Base-by-base conservation (phyloP, 2,329 filamentous ascomycete genomes). In the Knufia fluminis region DNA sequence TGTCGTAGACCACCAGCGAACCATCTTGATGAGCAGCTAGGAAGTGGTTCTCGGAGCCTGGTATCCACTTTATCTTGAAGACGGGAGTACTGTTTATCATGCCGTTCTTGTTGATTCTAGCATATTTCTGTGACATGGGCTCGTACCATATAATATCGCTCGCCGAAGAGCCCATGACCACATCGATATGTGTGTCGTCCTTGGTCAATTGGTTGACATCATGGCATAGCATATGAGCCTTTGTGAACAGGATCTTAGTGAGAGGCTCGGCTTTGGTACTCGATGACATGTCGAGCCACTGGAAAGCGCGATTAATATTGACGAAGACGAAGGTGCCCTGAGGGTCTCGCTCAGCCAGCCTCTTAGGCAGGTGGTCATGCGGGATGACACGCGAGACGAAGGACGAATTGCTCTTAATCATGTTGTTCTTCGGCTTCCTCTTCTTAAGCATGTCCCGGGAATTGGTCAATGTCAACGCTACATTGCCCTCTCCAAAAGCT, bases 71-170 rank as follows among this genome's bases (percentile, higher is more conserved):
- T 56, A 98, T 94, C 54, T 91, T 82, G 0, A 86, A 85, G 1
- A 97, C 84, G 0, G 91, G 83, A 1, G 86, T 88, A 45, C 78
- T 77, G 60, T 94, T 95, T 66, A 97, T 94, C 49, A 85, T 78
- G 20, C 91, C 91, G 65, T 97, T 97, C 70, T 98, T 98, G 64
- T 98, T 98, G 61, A 98, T 76, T 17, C 92, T 82, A 2, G 88
- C 86, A 66, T 98, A 98, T 64, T 94, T 89, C 61, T 97, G 91
- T 33, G 89, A 91, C 61, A 96, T 86, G 9, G 92, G 90, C 67
- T 98, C 92, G 73, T 92, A 97, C 92, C 92, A 98, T 54, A 98
- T 91, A 42, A 98, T 89, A 66, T 98, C 92, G 33, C 90, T 89
- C 0, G 90, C 94, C 4, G 91, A 96, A 62, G 95, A 97, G 1